phyloP scores from a whole-genome alignment of 1,284 basidiomycete genomes.

The Irpex rosettiformis region DNA sequence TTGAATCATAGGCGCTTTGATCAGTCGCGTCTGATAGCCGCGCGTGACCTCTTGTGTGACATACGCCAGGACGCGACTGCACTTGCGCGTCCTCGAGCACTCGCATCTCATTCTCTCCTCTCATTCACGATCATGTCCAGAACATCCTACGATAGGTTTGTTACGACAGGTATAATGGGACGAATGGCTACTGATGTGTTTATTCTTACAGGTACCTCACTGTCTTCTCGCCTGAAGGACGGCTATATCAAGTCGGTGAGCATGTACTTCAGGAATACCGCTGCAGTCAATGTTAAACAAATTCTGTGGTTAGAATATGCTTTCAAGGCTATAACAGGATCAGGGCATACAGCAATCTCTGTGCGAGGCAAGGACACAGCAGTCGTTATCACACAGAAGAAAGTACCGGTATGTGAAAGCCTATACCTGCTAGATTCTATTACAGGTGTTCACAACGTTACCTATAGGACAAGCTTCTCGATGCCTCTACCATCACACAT shows the following conservation, averaged over 20 bases:
- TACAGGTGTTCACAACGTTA: neutral
- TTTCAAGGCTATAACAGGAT: conserved; percentile 98
- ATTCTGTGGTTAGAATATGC: conserved; percentile 77
- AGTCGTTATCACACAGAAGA: conserved; percentile 97
- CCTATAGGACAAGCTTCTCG: conserved; percentile 92
- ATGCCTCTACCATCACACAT: conserved; percentile 93
- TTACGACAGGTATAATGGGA: neutral
- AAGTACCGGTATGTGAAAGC: conserved; percentile 79
- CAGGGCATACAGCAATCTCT: conserved; percentile 91
- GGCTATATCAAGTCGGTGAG: conserved; percentile 96
- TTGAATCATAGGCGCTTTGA: neutral
- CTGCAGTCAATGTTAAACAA: neutral
- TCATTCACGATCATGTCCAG: conserved; percentile 59
- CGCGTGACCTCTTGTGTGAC: conserved; percentile 17
- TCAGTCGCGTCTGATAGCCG: conserved; percentile 6
- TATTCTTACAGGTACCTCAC: conserved; percentile 68
- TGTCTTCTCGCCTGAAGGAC: conserved; percentile 93
- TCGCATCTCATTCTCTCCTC: conserved; percentile 13
- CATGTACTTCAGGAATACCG: conserved; percentile 18
- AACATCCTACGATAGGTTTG: conserved; percentile 76
- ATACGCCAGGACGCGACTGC: conserved; percentile 11
- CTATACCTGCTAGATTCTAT: neutral
- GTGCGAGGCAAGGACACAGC: conserved; percentile 93
- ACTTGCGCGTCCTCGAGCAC: conserved; percentile 30
- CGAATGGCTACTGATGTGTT: neutral